phyloP scores from a whole-genome alignment of 305 asterid genomes.

The Fraxinus velutina region DNA sequence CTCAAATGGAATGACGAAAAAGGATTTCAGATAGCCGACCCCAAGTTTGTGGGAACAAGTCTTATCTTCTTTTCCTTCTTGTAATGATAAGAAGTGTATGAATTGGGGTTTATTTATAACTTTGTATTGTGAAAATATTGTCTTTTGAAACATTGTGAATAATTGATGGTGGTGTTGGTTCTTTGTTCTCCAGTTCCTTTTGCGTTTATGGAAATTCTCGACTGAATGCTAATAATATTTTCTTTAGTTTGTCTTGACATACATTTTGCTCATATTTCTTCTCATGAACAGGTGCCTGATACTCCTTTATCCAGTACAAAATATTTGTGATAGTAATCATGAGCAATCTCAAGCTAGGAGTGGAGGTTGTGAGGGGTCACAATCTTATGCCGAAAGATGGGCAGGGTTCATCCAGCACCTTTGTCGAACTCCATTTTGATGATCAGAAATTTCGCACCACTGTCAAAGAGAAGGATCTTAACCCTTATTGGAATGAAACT shows the following conservation, averaged over 20 bases:
- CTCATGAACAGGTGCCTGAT: constrained; percentile 19
- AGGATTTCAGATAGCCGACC: background rate
- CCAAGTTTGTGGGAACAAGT: background rate
- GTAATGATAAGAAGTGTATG: background rate
- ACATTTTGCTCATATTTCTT: background rate
- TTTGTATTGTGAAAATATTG: background rate
- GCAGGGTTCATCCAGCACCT: constrained; percentile 64
- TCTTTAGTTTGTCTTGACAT: background rate
- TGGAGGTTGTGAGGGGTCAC: constrained; percentile 80
- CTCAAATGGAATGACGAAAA: background rate
- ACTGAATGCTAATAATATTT: background rate
- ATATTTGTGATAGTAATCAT: constrained; percentile 27
- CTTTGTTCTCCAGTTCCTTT: constrained; percentile 1
- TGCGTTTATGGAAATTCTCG: background rate
- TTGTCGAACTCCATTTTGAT: constrained; percentile 74
- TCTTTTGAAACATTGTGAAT: background rate
- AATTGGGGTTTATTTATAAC: background rate
- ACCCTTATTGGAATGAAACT: constrained; percentile 77
- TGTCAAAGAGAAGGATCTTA: constrained; percentile 70
- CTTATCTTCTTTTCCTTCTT: background rate
- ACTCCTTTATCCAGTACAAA: constrained; percentile 1
- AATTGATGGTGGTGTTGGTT: background rate
- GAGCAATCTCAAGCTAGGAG: constrained; percentile 80
- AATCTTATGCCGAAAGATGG: constrained; percentile 81
- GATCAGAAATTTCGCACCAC: constrained; percentile 75